Percentiles rank a stretch among this genome's conserved stretches.
Conservation (phyloP, 2,329 filamentous ascomycete species). For the Hypoxylon sp. region DNA sequence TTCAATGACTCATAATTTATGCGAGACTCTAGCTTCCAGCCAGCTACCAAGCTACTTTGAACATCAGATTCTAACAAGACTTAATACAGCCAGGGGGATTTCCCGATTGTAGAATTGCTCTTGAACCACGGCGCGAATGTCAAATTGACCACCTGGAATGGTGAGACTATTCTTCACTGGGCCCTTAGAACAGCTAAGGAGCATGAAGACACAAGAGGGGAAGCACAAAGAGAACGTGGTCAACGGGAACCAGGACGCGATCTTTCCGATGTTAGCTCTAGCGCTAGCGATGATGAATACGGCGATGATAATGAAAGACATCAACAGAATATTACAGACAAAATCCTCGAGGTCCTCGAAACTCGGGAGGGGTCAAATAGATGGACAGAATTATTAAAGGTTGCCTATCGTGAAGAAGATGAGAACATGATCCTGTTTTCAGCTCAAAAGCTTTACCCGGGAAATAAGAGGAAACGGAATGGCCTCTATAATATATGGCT, state of each 20-base stretch:
- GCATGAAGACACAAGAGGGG: background rate
- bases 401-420: background rate
- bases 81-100: background rate
- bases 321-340: background rate
- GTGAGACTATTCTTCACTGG: slow-evolving; percentile 6
- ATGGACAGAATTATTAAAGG: background rate
- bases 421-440: background rate
- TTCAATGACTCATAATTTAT: background rate
- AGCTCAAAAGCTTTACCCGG: background rate
- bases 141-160: slow-evolving; percentile 3
- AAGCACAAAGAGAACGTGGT: background rate
- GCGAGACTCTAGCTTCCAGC: background rate
- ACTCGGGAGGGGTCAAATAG: background rate
- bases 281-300: background rate
- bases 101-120: background rate
- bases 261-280: background rate
- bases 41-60: background rate
- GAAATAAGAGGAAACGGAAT: background rate
- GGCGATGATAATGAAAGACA: background rate
- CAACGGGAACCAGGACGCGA: background rate
- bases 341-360: background rate
- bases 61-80: background rate
- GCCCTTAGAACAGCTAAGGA: background rate
- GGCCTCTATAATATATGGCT: background rate
- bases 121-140: background rate